phyloP scores from a whole-genome alignment of 202 grass and related monocot genomes.

The Dendrocalamus latiflorus region DNA sequence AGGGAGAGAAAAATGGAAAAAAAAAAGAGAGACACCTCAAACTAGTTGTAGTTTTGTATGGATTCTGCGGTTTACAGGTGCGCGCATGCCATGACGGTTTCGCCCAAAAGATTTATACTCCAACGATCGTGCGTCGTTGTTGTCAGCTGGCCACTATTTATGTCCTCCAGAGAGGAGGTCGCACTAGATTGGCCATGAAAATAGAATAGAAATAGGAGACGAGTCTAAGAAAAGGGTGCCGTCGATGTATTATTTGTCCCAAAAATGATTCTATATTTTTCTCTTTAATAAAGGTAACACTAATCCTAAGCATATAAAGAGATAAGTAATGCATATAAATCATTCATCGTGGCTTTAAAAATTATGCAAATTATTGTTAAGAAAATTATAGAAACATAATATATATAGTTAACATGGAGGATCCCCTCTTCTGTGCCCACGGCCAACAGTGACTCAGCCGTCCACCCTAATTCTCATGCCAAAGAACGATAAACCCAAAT shows the following conservation, averaged over 20 bases:
- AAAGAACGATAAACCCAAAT: too few species aligned
- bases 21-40: background rate
- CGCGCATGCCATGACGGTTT: background rate
- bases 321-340: rapidly evolving
- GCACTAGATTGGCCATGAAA: background rate
- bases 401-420: too few species aligned
- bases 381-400: too few species aligned
- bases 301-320: rapidly evolving
- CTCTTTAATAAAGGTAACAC: too few species aligned
- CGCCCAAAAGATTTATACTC: background rate
- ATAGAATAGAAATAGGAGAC: background rate
- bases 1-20: too few species aligned
- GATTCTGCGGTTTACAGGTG: background rate
- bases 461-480: too few species aligned
- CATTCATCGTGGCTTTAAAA: too few species aligned
- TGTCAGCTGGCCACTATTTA: slow-evolving; percentile 15
- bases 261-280: too few species aligned
- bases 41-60: background rate
- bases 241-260: background rate
- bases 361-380: too few species aligned
- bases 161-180: background rate
- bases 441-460: too few species aligned
- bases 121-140: background rate
- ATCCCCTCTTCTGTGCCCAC: too few species aligned
- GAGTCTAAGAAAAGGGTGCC: slow-evolving; percentile 4